Conservation (phyloP, 495 filamentous ascomycete species). For the Aspergillus coremiiformis region DNA sequence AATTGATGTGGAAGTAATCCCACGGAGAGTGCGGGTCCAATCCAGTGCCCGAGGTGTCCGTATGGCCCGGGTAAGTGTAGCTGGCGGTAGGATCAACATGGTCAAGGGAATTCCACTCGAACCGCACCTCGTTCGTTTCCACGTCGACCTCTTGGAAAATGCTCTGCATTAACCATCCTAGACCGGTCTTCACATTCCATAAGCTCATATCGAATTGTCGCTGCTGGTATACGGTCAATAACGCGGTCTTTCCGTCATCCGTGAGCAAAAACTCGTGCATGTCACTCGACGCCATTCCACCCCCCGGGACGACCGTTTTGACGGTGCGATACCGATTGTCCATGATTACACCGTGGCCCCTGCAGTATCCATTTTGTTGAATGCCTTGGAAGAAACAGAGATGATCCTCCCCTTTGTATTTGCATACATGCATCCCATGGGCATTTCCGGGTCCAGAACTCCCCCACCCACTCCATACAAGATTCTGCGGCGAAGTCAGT, state of each 20-base stretch:
- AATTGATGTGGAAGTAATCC: constrained; percentile 63
- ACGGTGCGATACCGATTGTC: constrained; percentile 45
- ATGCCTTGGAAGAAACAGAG: constrained; percentile 49
- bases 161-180: constrained; percentile 46
- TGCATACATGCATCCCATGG: constrained; percentile 40
- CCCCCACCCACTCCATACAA: constrained; percentile 43
- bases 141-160: constrained; percentile 47
- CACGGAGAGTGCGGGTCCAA: constrained; percentile 41
- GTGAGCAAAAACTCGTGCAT: constrained; percentile 47
- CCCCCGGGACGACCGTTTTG: constrained; percentile 34
- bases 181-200: constrained; percentile 41
- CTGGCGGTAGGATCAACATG: constrained; percentile 42
- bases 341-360: constrained; percentile 48
- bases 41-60: constrained; percentile 42
- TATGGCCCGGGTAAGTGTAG: constrained; percentile 39
- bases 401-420: constrained; percentile 42
- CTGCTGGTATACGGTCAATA: constrained; percentile 51
- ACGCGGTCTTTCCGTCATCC: constrained; percentile 41
- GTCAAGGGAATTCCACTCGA: constrained; percentile 48
- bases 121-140: constrained; percentile 41
- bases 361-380: constrained; percentile 46
- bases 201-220: constrained; percentile 46
- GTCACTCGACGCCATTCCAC: constrained; percentile 42
- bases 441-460: constrained; percentile 34
- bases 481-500: constrained; percentile 21